These are phyloP conservation scores for Lentinula detonsa DNA, from an alignment of 768 basidiomycete genomes.

Conservation along the genomic window DNA sequence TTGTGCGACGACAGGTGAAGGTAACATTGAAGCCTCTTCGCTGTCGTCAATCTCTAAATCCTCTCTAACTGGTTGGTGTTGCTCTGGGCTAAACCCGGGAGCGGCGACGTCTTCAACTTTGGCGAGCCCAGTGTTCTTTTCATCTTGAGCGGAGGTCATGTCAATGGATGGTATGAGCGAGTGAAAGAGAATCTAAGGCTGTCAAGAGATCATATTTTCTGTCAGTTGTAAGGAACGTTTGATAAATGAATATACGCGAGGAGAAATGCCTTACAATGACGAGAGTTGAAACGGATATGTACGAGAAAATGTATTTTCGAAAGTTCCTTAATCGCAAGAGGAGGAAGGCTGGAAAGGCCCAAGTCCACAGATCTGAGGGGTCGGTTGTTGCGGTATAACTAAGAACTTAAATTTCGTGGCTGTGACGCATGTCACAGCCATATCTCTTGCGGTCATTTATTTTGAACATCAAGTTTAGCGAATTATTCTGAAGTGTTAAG, in stretches of 20 bases:
- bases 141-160: background rate
- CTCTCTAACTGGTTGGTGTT: background rate
- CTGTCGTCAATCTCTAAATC: background rate
- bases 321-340: background rate
- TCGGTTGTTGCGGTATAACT: background rate
- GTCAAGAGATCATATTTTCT: background rate
- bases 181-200: background rate
- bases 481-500: too few species aligned
- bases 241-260: background rate
- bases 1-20: conserved; percentile 49
- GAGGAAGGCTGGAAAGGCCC: background rate
- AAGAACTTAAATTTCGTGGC: background rate
- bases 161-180: background rate
- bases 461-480: too few species aligned
- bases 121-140: background rate
- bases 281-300: background rate
- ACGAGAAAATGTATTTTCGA: background rate
- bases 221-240: background rate
- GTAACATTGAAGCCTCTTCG: conserved; percentile 29
- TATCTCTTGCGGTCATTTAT: too few species aligned
- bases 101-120: background rate
- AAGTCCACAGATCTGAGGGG: background rate
- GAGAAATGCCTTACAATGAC: background rate
- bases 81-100: background rate
- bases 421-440: background rate